These are phyloP conservation scores for Globisporangium barbulae DNA, from an alignment of 352 stramenopile genomes.

Conservation along the genomic window DNA sequence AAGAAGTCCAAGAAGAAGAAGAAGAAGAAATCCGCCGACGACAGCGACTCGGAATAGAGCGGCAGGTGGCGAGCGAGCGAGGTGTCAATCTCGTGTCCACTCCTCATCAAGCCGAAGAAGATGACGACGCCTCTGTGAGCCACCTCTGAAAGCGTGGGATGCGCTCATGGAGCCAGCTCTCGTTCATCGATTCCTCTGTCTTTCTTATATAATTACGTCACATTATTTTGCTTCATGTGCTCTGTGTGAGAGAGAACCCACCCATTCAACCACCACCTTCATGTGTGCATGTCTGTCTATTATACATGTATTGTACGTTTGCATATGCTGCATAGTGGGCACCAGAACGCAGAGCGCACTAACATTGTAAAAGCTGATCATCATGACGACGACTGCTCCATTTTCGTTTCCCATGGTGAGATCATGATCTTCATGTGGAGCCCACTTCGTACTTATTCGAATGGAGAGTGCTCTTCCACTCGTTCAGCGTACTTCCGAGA, in stretches of 20 bases:
- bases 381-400: background rate
- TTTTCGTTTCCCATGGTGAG: background rate
- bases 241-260: background rate
- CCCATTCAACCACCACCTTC: background rate
- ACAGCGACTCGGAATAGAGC: constrained; percentile 69
- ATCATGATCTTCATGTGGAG: background rate
- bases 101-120: background rate
- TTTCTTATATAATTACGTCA: constrained; percentile 20
- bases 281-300: constrained; percentile 12
- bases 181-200: background rate
- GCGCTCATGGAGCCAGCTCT: background rate
- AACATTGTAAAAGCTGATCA: background rate
- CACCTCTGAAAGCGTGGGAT: background rate
- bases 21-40: constrained; percentile 75
- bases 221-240: constrained; percentile 17
- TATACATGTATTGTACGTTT: background rate
- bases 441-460: constrained; percentile 8
- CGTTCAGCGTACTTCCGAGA: background rate
- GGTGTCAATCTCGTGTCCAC: too few relatives aligned
- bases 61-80: background rate
- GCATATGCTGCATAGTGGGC: background rate
- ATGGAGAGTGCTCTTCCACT: constrained; percentile 3
- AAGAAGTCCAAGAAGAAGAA: constrained; percentile 90
- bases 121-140: background rate
- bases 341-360: background rate